Conservation (phyloP, 2,329 filamentous ascomycete species). For the Clonostachys chloroleuca region DNA sequence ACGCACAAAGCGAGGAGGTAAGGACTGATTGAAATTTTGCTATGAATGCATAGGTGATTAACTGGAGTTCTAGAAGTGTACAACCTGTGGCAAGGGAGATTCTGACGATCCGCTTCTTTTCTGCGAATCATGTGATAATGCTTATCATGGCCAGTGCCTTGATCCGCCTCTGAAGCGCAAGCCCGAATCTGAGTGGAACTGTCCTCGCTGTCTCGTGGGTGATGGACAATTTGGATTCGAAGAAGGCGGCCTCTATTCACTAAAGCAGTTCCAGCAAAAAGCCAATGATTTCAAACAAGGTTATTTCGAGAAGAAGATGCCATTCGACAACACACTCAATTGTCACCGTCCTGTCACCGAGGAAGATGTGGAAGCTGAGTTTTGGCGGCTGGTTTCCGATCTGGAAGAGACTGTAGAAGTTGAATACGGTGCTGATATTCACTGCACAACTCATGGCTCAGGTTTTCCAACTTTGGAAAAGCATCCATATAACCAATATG, state of each 20-base stretch:
- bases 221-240: conserved; percentile 97
- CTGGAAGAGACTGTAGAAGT: conserved; percentile 95
- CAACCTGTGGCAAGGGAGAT: conserved; percentile 78
- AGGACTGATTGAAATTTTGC: background rate
- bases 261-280: conserved; percentile 94
- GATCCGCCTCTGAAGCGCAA: conserved; percentile 77
- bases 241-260: conserved; percentile 90
- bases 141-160: conserved; percentile 82
- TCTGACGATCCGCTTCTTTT: conserved; percentile 66
- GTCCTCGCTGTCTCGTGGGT: conserved; percentile 88
- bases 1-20: conserved; percentile 32
- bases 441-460: conserved; percentile 95
- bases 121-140: conserved; percentile 89
- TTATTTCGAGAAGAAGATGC: conserved; percentile 90
- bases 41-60: background rate
- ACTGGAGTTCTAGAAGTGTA: conserved; percentile 57
- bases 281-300: conserved; percentile 91
- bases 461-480: conserved; percentile 94
- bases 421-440: conserved; percentile 96
- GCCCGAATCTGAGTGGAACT: conserved; percentile 92
- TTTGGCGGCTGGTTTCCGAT: conserved; percentile 92
- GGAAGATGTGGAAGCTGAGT: conserved; percentile 93
- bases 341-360: conserved; percentile 80
- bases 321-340: conserved; percentile 79
- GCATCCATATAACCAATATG: conserved; percentile 81